Evolutionary conservation across 257 asterid species (phyloP).

Genomic region (Phtheirospermum japonicum): DNA sequence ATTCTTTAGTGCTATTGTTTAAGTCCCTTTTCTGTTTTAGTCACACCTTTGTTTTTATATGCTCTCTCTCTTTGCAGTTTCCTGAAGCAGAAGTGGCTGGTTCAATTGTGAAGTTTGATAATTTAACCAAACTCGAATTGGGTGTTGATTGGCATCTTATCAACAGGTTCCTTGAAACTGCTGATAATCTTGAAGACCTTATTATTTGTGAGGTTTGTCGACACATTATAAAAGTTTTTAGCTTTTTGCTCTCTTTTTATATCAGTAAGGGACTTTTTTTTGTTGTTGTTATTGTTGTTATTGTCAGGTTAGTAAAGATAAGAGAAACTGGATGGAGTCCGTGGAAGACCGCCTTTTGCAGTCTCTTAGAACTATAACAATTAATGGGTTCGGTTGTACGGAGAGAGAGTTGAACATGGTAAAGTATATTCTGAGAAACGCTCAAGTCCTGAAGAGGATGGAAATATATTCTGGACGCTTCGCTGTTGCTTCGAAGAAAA

Average conservation of each 20-base stretch:
- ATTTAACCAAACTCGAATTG: constrained; percentile 13
- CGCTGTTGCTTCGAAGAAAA: not conserved
- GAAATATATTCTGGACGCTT: too few species aligned
- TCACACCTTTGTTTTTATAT: not conserved
- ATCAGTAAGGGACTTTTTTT: not conserved
- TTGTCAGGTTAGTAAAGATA: not conserved
- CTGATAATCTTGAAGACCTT: constrained; percentile 17
- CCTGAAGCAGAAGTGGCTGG: not conserved
- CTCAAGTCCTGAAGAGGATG: too few species aligned
- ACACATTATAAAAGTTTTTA: not conserved
- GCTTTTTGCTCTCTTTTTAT: not conserved
- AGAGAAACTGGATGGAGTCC: not conserved
- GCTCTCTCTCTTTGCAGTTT: not conserved
- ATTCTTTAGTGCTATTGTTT: not conserved
- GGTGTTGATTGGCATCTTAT: constrained; percentile 7
- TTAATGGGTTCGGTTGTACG: not conserved
- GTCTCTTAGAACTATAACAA: not conserved
- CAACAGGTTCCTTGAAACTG: not conserved
- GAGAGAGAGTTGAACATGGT: not conserved
- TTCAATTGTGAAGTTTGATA: not conserved
- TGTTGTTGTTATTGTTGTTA: not conserved
- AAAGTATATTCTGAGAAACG: not conserved
- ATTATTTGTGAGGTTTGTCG: constrained; percentile 1
- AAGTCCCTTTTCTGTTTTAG: too few species aligned
- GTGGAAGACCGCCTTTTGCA: not conserved